A percentile compares a stretch with the other conserved stretches of the same genome.
These are phyloP conservation scores for Scalesia atractyloides DNA, from an alignment of 129 eudicot species.

Conservation along the genomic window DNA sequence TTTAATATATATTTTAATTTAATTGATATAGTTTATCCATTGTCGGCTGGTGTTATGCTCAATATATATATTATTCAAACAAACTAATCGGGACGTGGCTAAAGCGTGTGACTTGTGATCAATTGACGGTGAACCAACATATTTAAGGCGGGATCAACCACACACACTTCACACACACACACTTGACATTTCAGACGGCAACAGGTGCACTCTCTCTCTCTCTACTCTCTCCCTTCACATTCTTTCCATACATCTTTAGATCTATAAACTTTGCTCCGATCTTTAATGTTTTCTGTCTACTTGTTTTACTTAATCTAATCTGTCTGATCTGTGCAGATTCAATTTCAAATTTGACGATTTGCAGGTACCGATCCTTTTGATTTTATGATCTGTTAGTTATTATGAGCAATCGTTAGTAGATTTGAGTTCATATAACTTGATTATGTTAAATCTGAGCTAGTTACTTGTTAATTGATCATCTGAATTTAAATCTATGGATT, in stretches of 20 bases:
- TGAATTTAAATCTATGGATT: constrained; percentile 6
- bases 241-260: constrained; percentile 19
- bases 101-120: constrained; percentile 21
- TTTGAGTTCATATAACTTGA: not conserved
- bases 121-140: constrained; percentile 32
- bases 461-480: constrained; percentile 2
- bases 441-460: constrained; percentile 4
- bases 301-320: constrained; percentile 16
- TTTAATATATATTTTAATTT: too few relatives aligned
- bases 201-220: constrained; percentile 29
- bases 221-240: not conserved
- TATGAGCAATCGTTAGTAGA: not conserved
- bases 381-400: constrained; percentile 20
- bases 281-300: not conserved
- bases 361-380: constrained; percentile 27
- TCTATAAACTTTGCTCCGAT: constrained; percentile 20
- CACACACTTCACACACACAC: constrained; percentile 24
- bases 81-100: constrained; percentile 18
- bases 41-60: not conserved
- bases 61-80: not conserved
- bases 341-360: constrained; percentile 12
- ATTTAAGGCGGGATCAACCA: constrained; percentile 34
- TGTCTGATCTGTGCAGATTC: constrained; percentile 25
- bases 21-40: too few relatives aligned
- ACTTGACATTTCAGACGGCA: constrained; percentile 11